phyloP scores from a whole-genome alignment of 106 monocot species.

The Amphibolis antarctica region DNA sequence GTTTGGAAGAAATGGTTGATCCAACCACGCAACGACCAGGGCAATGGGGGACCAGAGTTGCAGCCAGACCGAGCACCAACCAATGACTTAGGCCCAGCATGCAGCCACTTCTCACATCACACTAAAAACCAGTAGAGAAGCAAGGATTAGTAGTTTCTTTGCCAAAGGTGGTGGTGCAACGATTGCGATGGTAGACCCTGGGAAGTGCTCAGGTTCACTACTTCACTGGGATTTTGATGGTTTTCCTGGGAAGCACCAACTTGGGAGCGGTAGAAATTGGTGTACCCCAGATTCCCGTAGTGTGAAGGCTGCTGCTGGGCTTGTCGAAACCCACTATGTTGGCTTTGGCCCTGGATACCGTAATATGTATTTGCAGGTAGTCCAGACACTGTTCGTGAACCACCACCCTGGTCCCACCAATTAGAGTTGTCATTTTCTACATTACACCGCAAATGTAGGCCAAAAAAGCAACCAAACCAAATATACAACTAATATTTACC shows the following conservation, averaged over 20 bases:
- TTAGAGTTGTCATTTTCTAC: slow-evolving; percentile 61
- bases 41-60: neutral
- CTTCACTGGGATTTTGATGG: slow-evolving; percentile 32
- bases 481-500: slow-evolving; percentile 13
- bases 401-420: slow-evolving; percentile 67
- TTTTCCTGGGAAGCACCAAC: slow-evolving; percentile 44
- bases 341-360: slow-evolving; percentile 63
- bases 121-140: neutral
- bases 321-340: slow-evolving; percentile 63
- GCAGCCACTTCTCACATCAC: neutral
- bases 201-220: slow-evolving; percentile 27
- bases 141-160: slow-evolving; percentile 43
- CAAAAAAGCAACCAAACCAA: neutral
- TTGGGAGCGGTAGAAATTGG: slow-evolving; percentile 69
- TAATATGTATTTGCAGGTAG: slow-evolving; percentile 62
- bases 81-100: slow-evolving; percentile 1
- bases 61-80: neutral
- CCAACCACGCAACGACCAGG: neutral
- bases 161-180: slow-evolving; percentile 76
- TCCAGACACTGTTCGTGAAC: slow-evolving; percentile 62
- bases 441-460: neutral
- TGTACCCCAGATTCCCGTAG: slow-evolving; percentile 45
- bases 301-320: slow-evolving; percentile 68
- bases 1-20: neutral
- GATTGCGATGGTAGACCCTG: slow-evolving; percentile 54